Evolutionary conservation across 345 rosid genomes (phyloP).

Genomic region (Theobroma cacao): DNA sequence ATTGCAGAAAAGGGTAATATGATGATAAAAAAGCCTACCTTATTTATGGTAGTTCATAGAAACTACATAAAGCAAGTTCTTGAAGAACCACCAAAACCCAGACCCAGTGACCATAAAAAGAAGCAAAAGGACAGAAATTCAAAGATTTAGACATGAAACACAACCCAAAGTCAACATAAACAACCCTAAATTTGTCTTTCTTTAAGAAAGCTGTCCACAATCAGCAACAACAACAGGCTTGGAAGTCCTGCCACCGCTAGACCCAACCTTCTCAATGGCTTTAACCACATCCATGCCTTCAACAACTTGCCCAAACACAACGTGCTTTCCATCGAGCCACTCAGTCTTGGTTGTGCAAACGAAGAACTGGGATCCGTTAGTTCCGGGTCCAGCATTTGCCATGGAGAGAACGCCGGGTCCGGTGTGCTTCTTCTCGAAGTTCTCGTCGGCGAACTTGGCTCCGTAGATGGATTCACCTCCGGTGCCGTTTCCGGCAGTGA

Average conservation of each 20-base stretch:
- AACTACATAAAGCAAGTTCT: not conserved
- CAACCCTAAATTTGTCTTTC: not conserved
- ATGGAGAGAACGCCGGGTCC: conserved; percentile 71
- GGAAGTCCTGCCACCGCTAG: conserved; percentile 51
- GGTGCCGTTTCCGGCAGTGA: conserved; percentile 76
- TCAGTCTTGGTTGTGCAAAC: conserved; percentile 57
- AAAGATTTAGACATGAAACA: conserved; percentile 3
- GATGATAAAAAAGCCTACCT: conserved; percentile 8
- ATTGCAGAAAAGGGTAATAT: not conserved
- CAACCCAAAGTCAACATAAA: not conserved
- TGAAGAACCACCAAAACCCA: conserved; percentile 8
- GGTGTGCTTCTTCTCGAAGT: conserved; percentile 73
- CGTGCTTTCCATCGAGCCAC: conserved; percentile 86
- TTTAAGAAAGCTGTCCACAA: conserved; percentile 62
- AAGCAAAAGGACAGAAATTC: not conserved
- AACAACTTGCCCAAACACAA: conserved; percentile 69
- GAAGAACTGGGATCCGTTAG: conserved; percentile 82
- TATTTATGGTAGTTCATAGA: conserved; percentile 28
- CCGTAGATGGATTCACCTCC: conserved; percentile 91
- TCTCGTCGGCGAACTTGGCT: conserved; percentile 63
- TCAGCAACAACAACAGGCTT: conserved; percentile 51
- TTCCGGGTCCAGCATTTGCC: conserved; percentile 75
- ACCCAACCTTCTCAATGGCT: conserved; percentile 66
- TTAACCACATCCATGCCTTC: conserved; percentile 64
- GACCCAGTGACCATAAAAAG: not conserved